A percentile compares a stretch with the other conserved stretches of the same genome.
Conservation (phyloP, 2,329 filamentous ascomycete species). For the Aureobasidium mangrovei region DNA sequence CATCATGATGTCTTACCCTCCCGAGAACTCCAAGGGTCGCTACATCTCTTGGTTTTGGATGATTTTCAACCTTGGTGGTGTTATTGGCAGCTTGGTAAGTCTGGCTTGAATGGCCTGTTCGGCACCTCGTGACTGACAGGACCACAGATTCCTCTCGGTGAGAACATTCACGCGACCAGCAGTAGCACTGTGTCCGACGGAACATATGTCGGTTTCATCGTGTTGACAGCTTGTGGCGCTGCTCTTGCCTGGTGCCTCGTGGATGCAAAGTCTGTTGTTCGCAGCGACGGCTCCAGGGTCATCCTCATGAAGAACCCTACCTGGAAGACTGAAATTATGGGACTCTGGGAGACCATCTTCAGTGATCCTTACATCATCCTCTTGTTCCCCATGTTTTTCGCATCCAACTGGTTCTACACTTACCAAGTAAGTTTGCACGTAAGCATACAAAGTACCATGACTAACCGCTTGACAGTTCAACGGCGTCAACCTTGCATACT, state of each 20-base stretch:
- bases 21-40: conserved; percentile 70
- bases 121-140: not conserved
- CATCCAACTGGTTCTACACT: conserved; percentile 71
- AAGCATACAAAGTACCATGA: not conserved
- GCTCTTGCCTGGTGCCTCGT: conserved; percentile 59
- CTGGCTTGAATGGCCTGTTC: not conserved
- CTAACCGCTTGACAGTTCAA: conserved; percentile 34
- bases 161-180: conserved; percentile 55
- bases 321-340: conserved; percentile 69
- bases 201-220: conserved; percentile 80
- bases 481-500: conserved; percentile 59
- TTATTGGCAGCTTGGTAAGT: conserved; percentile 66
- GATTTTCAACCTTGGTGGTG: conserved; percentile 87
- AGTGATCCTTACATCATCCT: conserved; percentile 64
- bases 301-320: conserved; percentile 87
- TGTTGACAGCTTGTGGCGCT: conserved; percentile 70
- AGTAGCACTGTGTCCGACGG: conserved; percentile 55
- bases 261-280: conserved; percentile 63
- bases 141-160: conserved; percentile 57
- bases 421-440: conserved; percentile 44
- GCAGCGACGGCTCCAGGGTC: conserved; percentile 67
- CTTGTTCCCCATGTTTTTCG: conserved; percentile 75
- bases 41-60: conserved; percentile 92
- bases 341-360: conserved; percentile 63
- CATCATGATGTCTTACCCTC: conserved; percentile 85